phyloP scores from a whole-genome alignment of 495 filamentous ascomycete genomes.

The Friedmanniomyces simplex region DNA sequence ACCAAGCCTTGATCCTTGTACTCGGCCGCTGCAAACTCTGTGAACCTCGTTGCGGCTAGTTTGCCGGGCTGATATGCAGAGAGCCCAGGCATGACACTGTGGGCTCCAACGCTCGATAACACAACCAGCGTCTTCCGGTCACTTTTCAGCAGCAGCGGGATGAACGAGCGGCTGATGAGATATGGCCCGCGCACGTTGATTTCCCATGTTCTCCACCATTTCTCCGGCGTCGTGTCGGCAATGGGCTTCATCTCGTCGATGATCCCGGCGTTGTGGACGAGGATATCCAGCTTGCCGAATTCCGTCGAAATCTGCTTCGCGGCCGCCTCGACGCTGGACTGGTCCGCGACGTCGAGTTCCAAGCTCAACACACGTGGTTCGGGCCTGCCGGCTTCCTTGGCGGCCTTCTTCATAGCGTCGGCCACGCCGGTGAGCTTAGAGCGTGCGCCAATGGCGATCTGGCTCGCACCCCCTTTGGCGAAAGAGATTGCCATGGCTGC shows the following conservation, averaged over 20 bases:
- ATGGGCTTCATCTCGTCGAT: constrained; percentile 32
- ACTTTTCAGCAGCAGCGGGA: constrained; percentile 36
- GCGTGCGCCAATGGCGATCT: constrained; percentile 36
- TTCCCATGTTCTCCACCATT: constrained; percentile 39
- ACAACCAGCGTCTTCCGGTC: constrained; percentile 39
- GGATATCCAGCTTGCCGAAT: constrained; percentile 38
- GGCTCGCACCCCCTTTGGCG: constrained; percentile 22
- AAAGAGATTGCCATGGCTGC: constrained; percentile 22
- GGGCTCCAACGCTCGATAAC: constrained; percentile 37
- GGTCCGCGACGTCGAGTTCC: constrained; percentile 35
- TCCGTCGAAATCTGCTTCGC: constrained; percentile 24
- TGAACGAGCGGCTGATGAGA: constrained; percentile 33
- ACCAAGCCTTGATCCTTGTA: constrained; percentile 34
- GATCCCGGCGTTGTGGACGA: constrained; percentile 46
- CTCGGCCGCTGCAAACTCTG: constrained; percentile 37
- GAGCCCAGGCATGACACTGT: constrained; percentile 20
- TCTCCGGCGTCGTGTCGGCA: constrained; percentile 34
- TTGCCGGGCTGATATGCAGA: constrained; percentile 41
- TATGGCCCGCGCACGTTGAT: constrained; percentile 42
- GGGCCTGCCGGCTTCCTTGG: constrained; percentile 27
- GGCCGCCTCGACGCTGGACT: constrained; percentile 30
- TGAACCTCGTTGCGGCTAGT: constrained; percentile 38
- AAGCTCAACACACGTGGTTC: constrained; percentile 36
- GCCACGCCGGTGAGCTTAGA: constrained; percentile 30
- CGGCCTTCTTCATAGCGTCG: constrained; percentile 32